Percentiles rank a stretch among this genome's conserved stretches.
Evolutionary conservation across 306 rosid genomes (phyloP).

Genomic region (Prunus mira): DNA sequence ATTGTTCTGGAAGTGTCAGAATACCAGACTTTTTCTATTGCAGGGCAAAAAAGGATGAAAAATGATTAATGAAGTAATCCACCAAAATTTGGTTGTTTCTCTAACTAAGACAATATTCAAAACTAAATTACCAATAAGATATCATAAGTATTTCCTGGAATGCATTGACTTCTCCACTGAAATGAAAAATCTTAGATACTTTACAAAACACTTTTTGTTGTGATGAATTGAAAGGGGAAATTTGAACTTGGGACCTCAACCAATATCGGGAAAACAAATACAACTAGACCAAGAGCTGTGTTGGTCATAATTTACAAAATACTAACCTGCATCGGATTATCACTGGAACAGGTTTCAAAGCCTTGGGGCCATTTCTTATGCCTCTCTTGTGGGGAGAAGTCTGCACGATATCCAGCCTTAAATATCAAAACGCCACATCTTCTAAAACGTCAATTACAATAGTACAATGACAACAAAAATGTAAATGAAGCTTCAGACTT

Average conservation of each 20-base stretch:
- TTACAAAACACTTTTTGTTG: no score
- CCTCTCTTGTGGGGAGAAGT: constrained; percentile 36
- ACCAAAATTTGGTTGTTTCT: not conserved
- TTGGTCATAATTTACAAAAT: not conserved
- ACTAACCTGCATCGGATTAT: constrained; percentile 75
- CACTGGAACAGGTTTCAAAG: constrained; percentile 74
- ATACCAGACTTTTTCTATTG: not conserved
- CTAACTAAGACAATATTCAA: not conserved
- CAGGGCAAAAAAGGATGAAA: not conserved
- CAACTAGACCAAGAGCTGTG: no score
- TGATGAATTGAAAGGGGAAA: no score
- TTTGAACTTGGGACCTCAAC: no score
- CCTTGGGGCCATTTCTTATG: constrained; percentile 84
- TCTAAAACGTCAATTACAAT: not conserved
- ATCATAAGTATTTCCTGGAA: constrained; percentile 9
- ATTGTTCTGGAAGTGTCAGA: not conserved
- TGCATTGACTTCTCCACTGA: not conserved
- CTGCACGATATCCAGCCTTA: constrained; percentile 32
- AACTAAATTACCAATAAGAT: not conserved
- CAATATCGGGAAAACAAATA: no score
- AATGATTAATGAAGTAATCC: no score
- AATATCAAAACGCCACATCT: not conserved
- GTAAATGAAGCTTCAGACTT: not conserved
- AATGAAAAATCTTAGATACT: not conserved
- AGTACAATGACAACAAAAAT: not conserved